Percentiles rank a stretch among this genome's conserved stretches.
Evolutionary conservation across 202 grass and related monocot genomes (phyloP).

Genomic region (Dendrocalamus latiflorus): DNA sequence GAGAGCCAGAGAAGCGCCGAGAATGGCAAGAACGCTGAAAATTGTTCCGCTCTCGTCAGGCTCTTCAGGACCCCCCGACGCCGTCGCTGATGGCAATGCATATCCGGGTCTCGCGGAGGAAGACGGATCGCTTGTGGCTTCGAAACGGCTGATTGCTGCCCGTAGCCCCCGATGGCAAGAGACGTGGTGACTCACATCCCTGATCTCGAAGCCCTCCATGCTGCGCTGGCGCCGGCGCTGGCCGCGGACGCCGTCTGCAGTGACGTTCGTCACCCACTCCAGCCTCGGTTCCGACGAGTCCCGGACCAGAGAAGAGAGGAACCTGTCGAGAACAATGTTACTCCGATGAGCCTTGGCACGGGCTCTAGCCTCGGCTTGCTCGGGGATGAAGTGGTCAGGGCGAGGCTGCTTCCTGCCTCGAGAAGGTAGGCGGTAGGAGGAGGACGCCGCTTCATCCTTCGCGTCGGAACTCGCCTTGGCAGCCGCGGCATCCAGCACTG

Average conservation of each 20-base stretch:
- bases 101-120: background rate
- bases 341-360: conserved; percentile 4
- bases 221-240: background rate
- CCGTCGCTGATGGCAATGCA: background rate
- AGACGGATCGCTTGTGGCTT: background rate
- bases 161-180: background rate
- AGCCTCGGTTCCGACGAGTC: background rate
- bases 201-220: background rate
- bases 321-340: conserved; percentile 6
- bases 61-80: background rate
- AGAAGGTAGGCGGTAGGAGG: background rate
- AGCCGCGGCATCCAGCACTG: background rate
- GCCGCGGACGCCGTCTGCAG: background rate
- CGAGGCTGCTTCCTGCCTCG: conserved; percentile 18
- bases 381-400: conserved; percentile 15
- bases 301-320: background rate
- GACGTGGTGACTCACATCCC: background rate
- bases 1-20: conserved; percentile 30
- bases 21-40: conserved; percentile 1
- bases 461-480: too few species aligned
- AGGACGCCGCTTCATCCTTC: background rate
- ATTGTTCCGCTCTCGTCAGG: background rate
- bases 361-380: background rate
- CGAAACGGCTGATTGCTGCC: background rate
- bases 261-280: background rate